These are phyloP conservation scores for Solanum microdontum DNA, from an alignment of 257 asterid genomes.

Conservation along the genomic window DNA sequence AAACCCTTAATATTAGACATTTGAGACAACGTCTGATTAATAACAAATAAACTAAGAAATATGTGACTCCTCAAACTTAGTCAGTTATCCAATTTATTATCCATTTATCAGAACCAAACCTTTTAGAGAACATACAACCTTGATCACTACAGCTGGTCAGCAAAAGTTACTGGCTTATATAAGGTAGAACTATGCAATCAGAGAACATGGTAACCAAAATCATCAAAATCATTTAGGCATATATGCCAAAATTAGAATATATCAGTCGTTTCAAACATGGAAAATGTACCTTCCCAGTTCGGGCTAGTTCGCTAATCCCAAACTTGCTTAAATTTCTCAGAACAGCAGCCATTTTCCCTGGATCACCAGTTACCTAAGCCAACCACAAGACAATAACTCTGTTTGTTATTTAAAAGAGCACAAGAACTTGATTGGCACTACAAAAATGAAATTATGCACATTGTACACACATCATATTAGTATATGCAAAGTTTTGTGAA, in stretches of 20 bases:
- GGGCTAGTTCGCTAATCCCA: conserved; percentile 72
- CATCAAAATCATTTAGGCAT: not conserved
- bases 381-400: conserved; percentile 6
- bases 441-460: not conserved
- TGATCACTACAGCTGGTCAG: not conserved
- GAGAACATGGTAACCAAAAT: not conserved
- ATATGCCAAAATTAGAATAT: not conserved
- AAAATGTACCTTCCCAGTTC: conserved; percentile 71
- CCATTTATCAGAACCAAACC: not conserved
- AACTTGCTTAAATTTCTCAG: conserved; percentile 65
- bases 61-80: not conserved
- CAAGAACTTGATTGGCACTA: not conserved
- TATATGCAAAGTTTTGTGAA: not conserved
- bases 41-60: not conserved
- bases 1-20: not conserved
- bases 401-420: not conserved
- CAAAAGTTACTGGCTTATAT: not conserved
- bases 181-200: not conserved
- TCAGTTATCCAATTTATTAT: not conserved
- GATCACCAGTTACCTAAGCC: conserved; percentile 87
- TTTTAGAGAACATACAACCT: not conserved
- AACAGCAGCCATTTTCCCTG: conserved; percentile 80
- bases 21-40: not conserved
- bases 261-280: not conserved
- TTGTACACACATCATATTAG: not conserved